Percentiles rank a stretch among this genome's conserved stretches.
Conservation (phyloP, 768 basidiomycete species). For the Auricularia auricula-judae region DNA sequence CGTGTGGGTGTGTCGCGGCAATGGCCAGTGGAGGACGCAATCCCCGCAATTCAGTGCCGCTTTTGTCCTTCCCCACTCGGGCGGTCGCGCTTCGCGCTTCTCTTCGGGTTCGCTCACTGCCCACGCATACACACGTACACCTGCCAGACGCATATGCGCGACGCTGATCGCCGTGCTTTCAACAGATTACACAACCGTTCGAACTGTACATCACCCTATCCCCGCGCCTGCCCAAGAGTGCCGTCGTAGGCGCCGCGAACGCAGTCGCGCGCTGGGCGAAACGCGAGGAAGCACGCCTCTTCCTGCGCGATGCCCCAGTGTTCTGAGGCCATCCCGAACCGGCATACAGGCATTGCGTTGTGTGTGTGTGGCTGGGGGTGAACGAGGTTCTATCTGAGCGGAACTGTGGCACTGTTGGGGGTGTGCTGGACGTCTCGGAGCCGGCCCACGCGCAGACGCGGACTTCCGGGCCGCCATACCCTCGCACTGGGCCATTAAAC, state of each 20-base stretch:
- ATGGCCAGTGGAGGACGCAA: too few relatives aligned
- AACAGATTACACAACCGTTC: slow-evolving; percentile 84
- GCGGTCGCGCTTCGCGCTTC: neutral
- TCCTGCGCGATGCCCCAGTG: slow-evolving; percentile 81
- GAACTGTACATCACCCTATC: slow-evolving; percentile 83
- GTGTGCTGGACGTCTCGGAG: neutral
- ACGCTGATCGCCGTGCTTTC: neutral
- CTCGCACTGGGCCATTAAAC: too few relatives aligned
- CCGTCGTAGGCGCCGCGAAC: slow-evolving; percentile 81
- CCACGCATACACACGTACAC: neutral
- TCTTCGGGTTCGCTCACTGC: neutral
- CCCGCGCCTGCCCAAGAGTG: slow-evolving; percentile 77
- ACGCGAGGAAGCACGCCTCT: slow-evolving; percentile 72
- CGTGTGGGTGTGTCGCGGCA: too few relatives aligned
- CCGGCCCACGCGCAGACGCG: neutral
- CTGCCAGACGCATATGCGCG: neutral
- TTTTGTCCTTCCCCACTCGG: neutral
- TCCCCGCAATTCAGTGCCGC: neutral
- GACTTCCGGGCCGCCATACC: too few relatives aligned
- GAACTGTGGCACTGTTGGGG: too few relatives aligned
- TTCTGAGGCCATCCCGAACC: slow-evolving; percentile 34
- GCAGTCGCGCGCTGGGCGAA: slow-evolving; percentile 84
- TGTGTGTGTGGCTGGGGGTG: too few relatives aligned
- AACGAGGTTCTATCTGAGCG: too few relatives aligned
- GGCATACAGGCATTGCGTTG: too few relatives aligned